Conservation (phyloP, 2,329 filamentous ascomycete species). For the Emmonsia crescens region DNA sequence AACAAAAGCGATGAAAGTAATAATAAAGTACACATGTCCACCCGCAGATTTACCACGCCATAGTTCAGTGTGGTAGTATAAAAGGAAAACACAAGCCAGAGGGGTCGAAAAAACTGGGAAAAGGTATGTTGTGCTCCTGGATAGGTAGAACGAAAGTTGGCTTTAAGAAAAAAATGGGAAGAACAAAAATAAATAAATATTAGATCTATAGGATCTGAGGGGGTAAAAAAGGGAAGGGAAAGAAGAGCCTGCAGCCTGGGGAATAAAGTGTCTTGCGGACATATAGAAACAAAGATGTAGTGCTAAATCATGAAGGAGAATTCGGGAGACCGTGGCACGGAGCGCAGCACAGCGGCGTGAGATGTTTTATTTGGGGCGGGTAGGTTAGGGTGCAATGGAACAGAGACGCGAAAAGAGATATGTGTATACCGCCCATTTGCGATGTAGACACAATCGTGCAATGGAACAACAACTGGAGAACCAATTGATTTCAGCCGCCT, state of each 20-base stretch:
- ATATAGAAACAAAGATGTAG: conserved; percentile 1
- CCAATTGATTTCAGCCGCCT: neutral
- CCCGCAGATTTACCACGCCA: neutral
- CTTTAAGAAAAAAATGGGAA: neutral
- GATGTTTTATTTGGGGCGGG: neutral
- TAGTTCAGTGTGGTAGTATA: neutral
- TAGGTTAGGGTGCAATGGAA: neutral
- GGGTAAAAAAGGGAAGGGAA: neutral
- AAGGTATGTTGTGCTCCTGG: neutral
- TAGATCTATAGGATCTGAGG: neutral
- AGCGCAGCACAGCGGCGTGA: neutral
- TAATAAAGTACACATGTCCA: neutral
- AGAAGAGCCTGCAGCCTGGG: conserved; percentile 1
- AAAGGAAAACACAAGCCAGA: neutral
- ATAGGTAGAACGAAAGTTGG: neutral
- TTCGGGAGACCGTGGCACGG: neutral
- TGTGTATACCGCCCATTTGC: conserved; percentile 1
- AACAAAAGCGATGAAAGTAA: neutral
- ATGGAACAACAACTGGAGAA: neutral
- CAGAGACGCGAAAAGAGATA: neutral
- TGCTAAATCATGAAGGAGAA: neutral
- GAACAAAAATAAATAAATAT: neutral
- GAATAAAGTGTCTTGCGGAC: conserved; percentile 1
- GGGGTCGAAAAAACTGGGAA: neutral
- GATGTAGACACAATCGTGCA: neutral